Conservation (phyloP, 345 rosid genomes). For the Hypericum perforatum region DNA sequence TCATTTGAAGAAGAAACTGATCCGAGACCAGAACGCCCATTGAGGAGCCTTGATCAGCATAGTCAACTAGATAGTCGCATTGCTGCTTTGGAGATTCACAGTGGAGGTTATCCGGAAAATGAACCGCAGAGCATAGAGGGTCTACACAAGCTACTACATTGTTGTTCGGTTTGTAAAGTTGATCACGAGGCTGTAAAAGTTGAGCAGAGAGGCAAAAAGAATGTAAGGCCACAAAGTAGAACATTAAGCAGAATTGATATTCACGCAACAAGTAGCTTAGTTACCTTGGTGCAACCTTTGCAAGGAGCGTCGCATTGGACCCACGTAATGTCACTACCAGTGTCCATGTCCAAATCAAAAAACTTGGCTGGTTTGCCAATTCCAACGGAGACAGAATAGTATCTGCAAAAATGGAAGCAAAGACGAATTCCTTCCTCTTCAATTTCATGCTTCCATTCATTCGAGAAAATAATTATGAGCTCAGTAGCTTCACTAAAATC, state of each 20-base stretch:
- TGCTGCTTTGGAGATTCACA: slow-evolving; percentile 54
- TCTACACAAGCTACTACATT: slow-evolving; percentile 42
- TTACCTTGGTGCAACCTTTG: slow-evolving; percentile 69
- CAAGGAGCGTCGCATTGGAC: slow-evolving; percentile 97
- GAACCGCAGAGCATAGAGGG: slow-evolving; percentile 40
- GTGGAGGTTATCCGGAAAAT: slow-evolving; percentile 17
- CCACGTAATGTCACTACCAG: slow-evolving; percentile 96
- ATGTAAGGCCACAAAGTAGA: slow-evolving; percentile 8
- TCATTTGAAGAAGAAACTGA: slow-evolving; percentile 34
- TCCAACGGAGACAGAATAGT: slow-evolving; percentile 47
- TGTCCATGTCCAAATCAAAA: slow-evolving; percentile 81
- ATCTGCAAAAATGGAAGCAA: slow-evolving; percentile 32
- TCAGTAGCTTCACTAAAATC: not conserved
- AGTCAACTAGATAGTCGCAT: slow-evolving; percentile 68
- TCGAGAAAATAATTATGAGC: not conserved
- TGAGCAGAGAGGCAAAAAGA: slow-evolving; percentile 4
- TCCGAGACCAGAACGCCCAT: slow-evolving; percentile 67
- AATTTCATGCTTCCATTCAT: not conserved
- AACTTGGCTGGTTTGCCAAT: slow-evolving; percentile 74
- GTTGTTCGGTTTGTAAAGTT: slow-evolving; percentile 60
- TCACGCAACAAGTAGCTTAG: not conserved
- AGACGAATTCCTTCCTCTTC: not conserved
- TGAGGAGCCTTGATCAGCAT: slow-evolving; percentile 74
- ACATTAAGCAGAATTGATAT: not conserved
- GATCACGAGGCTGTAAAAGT: slow-evolving; percentile 39